phyloP scores from a whole-genome alignment of 2,329 filamentous ascomycete species.

The Scortechinia acanthostroma region DNA sequence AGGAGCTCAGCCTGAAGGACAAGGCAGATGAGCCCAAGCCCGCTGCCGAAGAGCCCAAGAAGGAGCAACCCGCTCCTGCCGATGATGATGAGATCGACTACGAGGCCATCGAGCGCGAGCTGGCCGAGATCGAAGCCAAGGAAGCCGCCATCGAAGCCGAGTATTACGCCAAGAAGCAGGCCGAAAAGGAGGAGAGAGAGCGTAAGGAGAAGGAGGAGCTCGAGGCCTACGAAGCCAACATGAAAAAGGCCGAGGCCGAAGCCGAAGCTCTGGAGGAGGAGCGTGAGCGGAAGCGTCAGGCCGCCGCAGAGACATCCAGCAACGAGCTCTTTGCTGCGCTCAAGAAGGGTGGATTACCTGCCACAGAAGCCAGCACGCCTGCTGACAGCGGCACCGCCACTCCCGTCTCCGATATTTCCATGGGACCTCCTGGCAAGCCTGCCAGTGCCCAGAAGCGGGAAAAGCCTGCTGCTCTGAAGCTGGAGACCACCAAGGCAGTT shows the following conservation, averaged over 20 bases:
- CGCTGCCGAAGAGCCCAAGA: not conserved
- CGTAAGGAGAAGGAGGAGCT: not conserved
- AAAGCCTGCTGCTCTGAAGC: slow-evolving; percentile 81
- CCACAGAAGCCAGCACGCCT: not conserved
- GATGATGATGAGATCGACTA: slow-evolving; percentile 1
- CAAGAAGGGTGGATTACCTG: not conserved
- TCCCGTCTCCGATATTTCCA: not conserved
- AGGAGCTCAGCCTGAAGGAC: not conserved
- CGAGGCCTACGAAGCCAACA: slow-evolving; percentile 1
- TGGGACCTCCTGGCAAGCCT: slow-evolving; percentile 1
- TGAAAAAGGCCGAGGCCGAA: slow-evolving; percentile 67
- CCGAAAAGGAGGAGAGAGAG: not conserved
- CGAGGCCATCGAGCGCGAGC: slow-evolving; percentile 1
- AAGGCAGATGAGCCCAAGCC: not conserved
- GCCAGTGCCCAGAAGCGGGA: not conserved
- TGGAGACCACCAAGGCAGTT: slow-evolving; percentile 73
- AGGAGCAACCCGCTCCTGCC: not conserved
- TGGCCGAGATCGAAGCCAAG: slow-evolving; percentile 1
- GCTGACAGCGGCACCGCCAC: not conserved
- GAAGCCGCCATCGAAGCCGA: not conserved
- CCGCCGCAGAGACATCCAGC: slow-evolving; percentile 36
- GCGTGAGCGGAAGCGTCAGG: slow-evolving; percentile 46
- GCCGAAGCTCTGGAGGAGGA: slow-evolving; percentile 70
- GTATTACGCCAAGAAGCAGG: not conserved
- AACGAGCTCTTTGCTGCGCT: not conserved